These are phyloP conservation scores for Nematodospora valgi DNA, from an alignment of 805 yeast genomes.

Conservation along the genomic window DNA sequence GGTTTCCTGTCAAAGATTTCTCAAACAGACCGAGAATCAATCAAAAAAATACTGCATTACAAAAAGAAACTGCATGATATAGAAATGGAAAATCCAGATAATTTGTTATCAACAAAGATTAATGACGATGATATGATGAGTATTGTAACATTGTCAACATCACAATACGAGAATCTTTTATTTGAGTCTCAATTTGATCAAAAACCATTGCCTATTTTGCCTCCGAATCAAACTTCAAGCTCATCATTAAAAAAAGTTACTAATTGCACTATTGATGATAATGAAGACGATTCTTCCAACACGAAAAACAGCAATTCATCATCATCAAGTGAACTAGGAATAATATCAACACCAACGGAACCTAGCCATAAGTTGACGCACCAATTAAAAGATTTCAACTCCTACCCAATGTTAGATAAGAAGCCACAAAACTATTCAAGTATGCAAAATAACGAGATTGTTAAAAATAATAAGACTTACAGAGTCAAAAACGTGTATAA, in stretches of 20 bases:
- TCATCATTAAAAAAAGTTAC: slow-evolving; percentile 1
- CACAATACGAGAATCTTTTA: slow-evolving; percentile 35
- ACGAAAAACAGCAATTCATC: not conserved
- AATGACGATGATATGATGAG: slow-evolving; percentile 22
- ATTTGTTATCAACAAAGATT: not conserved
- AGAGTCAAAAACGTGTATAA: slow-evolving; percentile 32
- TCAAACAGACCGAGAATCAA: not conserved
- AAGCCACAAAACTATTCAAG: slow-evolving; percentile 11
- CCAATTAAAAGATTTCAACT: slow-evolving; percentile 6
- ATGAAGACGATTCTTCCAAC: slow-evolving; percentile 1
- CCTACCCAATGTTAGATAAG: slow-evolving; percentile 9
- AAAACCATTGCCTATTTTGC: slow-evolving; percentile 22
- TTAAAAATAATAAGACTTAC: slow-evolving; percentile 33
- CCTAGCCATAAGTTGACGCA: slow-evolving; percentile 4
- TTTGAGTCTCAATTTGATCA: slow-evolving; percentile 35
- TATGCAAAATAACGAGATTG: slow-evolving; percentile 25
- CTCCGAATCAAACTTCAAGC: not conserved
- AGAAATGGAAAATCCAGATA: not conserved
- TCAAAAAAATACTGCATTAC: no score
- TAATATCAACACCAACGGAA: slow-evolving; percentile 1
- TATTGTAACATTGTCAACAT: slow-evolving; percentile 32
- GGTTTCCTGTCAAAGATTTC: not conserved
- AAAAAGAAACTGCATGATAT: not conserved
- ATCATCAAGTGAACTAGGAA: slow-evolving; percentile 2
- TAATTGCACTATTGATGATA: not conserved